These are phyloP conservation scores for Cyclotella cryptica DNA, from an alignment of 108 stramenopile genomes.

Conservation along the genomic window DNA sequence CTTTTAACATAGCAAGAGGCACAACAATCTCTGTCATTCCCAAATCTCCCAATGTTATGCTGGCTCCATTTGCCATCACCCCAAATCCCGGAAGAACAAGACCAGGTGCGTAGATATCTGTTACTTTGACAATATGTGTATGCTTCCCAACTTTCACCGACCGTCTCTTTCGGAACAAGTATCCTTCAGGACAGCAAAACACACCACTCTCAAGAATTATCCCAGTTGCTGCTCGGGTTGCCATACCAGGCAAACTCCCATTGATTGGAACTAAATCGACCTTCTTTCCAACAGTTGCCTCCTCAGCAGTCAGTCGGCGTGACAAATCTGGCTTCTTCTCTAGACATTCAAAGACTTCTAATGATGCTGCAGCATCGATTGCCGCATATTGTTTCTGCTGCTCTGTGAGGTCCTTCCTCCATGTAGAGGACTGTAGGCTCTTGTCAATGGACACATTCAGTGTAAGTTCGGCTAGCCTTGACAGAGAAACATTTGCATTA, in stretches of 20 bases:
- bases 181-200: slow-evolving; percentile 19
- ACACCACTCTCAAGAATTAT: not conserved
- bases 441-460: slow-evolving; percentile 27
- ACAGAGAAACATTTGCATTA: slow-evolving; percentile 26
- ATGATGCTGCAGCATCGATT: slow-evolving; percentile 54
- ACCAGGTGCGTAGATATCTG: slow-evolving; percentile 7
- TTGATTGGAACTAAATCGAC: slow-evolving; percentile 30
- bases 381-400: slow-evolving; percentile 49
- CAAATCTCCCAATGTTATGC: slow-evolving; percentile 16
- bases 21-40: slow-evolving; percentile 7
- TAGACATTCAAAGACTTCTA: slow-evolving; percentile 12
- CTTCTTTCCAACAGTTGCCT: slow-evolving; percentile 9
- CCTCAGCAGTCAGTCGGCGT: slow-evolving; percentile 10
- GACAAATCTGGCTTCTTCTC: slow-evolving; percentile 36
- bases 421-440: slow-evolving; percentile 46
- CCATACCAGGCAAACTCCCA: slow-evolving; percentile 46
- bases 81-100: slow-evolving; percentile 10
- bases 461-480: not conserved
- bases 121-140: slow-evolving; percentile 1
- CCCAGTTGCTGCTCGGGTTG: slow-evolving; percentile 37
- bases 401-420: slow-evolving; percentile 31
- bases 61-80: not conserved
- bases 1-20: slow-evolving; percentile 38
- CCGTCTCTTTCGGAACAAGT: not conserved
- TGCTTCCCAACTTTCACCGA: not conserved